phyloP scores from a whole-genome alignment of 306 rosid genomes.

The Lathyrus sativus region DNA sequence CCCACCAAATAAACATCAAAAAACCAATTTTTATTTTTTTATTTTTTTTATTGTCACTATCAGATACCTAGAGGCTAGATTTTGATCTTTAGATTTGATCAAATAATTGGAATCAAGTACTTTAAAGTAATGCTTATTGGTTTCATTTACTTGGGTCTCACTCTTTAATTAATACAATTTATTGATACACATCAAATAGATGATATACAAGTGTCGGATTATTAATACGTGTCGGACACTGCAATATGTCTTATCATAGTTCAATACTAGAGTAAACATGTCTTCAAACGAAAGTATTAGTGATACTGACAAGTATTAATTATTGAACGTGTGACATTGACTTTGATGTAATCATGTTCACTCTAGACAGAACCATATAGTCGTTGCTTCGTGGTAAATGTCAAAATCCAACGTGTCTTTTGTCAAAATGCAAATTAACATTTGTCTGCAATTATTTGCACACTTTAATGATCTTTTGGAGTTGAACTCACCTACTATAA shows the following conservation, averaged over 20 bases:
- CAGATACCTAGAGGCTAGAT: constrained; percentile 19
- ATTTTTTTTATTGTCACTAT: constrained; percentile 21
- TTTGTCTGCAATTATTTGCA: constrained; percentile 53
- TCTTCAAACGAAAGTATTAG: background rate
- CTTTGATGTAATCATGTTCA: constrained; percentile 35
- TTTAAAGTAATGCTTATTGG: constrained; percentile 22
- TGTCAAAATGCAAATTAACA: constrained; percentile 40
- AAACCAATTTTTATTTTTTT: background rate
- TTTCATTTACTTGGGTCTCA: constrained; percentile 35
- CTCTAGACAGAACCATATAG: constrained; percentile 44
- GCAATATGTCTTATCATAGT: no score
- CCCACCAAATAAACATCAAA: constrained; percentile 1
- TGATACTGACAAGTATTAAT: no score
- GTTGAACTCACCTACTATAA: constrained; percentile 37
- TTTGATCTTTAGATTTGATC: constrained; percentile 22
- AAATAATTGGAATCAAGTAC: constrained; percentile 29
- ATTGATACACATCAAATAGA: no score
- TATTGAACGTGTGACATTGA: constrained; percentile 32
- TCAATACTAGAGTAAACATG: background rate
- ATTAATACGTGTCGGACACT: no score
- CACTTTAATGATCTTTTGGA: constrained; percentile 38
- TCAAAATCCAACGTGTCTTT: constrained; percentile 45
- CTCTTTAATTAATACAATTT: background rate
- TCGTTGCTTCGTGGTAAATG: constrained; percentile 45
- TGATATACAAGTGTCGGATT: no score